phyloP scores from a whole-genome alignment of 352 stramenopile genomes.

The Phytophthora pisi region DNA sequence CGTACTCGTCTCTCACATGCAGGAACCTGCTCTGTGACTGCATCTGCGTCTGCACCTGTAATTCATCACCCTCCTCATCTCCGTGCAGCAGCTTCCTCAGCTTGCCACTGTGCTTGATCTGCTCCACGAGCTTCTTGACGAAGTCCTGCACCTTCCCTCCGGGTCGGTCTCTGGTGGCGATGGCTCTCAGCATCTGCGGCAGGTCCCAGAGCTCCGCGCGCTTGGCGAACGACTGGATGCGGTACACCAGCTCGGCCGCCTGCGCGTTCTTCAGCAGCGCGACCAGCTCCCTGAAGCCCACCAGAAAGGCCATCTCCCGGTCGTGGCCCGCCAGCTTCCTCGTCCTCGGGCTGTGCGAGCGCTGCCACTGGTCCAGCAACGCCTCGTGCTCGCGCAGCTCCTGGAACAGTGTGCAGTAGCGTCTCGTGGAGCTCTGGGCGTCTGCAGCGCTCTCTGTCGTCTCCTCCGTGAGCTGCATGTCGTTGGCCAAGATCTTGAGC shows the following conservation, averaged over 20 bases:
- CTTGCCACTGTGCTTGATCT: slow-evolving; percentile 52
- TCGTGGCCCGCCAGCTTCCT: slow-evolving; percentile 45
- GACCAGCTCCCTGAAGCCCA: slow-evolving; percentile 66
- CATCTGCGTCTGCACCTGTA: not conserved
- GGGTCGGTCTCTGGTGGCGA: slow-evolving; percentile 43
- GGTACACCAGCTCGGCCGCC: slow-evolving; percentile 75
- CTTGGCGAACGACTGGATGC: slow-evolving; percentile 82
- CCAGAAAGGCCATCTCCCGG: slow-evolving; percentile 64
- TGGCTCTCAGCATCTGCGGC: slow-evolving; percentile 48
- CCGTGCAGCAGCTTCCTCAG: slow-evolving; percentile 36
- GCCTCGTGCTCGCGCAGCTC: slow-evolving; percentile 48
- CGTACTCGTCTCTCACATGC: slow-evolving; percentile 40
- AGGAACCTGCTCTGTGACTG: slow-evolving; percentile 27
- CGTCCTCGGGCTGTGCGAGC: slow-evolving; percentile 36
- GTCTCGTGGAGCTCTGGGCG: not conserved
- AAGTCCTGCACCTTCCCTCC: slow-evolving; percentile 71
- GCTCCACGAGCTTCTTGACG: slow-evolving; percentile 62
- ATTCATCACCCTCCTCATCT: slow-evolving; percentile 8
- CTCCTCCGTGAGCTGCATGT: slow-evolving; percentile 34
- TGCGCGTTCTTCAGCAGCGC: slow-evolving; percentile 61
- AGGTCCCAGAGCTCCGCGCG: slow-evolving; percentile 63
- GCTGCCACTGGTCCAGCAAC: slow-evolving; percentile 52
- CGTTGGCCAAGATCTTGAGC: slow-evolving; percentile 43
- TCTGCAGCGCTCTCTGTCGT: not conserved
- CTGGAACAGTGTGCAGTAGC: slow-evolving; percentile 52